These are phyloP conservation scores for peach (Prunus persica) DNA, from an alignment of 306 rosid species.

Conservation along the genomic window Prunus_persica_NCBIv2 NC_034011.1:24829001-24829500, in stretches of 20 bases:
- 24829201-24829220: slow-evolving; percentile 74
- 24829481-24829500: slow-evolving; percentile 63
- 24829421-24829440: slow-evolving; percentile 6
- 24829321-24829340: slow-evolving; percentile 75
- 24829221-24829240: slow-evolving; percentile 93
- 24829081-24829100: background rate
- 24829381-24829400: slow-evolving; percentile 74
- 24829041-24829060: background rate
- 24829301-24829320: slow-evolving; percentile 77
- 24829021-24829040: background rate
- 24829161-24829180: slow-evolving; percentile 77
- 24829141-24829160: slow-evolving; percentile 68
- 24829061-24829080: background rate
- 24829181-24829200: slow-evolving; percentile 56
- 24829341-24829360: slow-evolving; percentile 55
- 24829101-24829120: slow-evolving; percentile 4
- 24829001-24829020: background rate
- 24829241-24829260: slow-evolving; percentile 75
- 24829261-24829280: slow-evolving; percentile 63
- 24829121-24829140: slow-evolving; percentile 80
- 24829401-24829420: slow-evolving; percentile 48
- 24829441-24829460: background rate
- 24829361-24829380: slow-evolving; percentile 95
- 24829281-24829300: slow-evolving; percentile 60
- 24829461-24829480: background rate